phyloP scores from a whole-genome alignment of 768 basidiomycete genomes.

The Suillus decipiens region DNA sequence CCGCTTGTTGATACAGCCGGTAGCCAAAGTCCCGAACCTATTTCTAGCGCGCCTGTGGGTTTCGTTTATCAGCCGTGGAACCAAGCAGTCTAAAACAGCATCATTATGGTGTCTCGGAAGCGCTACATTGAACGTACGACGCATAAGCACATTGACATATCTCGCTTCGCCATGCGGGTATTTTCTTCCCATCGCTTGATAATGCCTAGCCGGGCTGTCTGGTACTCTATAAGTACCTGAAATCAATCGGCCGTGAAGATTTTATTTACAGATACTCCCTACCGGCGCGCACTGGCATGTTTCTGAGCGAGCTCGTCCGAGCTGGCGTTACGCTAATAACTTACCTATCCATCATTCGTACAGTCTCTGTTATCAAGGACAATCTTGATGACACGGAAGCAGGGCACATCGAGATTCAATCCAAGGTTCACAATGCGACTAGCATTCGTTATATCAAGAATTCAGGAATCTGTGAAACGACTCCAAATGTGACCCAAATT shows the following conservation, averaged over 20 bases:
- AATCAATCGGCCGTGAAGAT: not conserved
- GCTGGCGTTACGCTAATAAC: slow-evolving; percentile 7
- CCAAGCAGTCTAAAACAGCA: not conserved
- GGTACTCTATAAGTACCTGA: not conserved
- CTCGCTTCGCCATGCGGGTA: not conserved
- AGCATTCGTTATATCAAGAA: slow-evolving; percentile 52
- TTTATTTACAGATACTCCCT: not conserved
- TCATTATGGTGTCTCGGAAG: not conserved
- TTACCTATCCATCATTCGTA: slow-evolving; percentile 1
- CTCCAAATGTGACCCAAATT: slow-evolving; percentile 59
- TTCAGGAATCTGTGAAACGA: slow-evolving; percentile 69
- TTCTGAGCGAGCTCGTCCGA: slow-evolving; percentile 5
- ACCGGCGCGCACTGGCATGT: slow-evolving; percentile 15
- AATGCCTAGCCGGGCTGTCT: not conserved
- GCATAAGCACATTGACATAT: no score
- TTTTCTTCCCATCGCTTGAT: not conserved
- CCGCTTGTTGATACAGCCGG: not conserved
- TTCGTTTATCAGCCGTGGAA: not conserved
- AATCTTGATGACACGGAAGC: not conserved
- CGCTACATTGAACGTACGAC: not conserved
- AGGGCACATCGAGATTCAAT: slow-evolving; percentile 15
- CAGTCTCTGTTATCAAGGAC: not conserved
- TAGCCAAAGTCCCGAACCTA: not conserved
- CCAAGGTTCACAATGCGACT: slow-evolving; percentile 24
- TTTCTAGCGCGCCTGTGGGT: not conserved